These are phyloP conservation scores for Pichia sp. DNA, from an alignment of 1,139 yeast genomes.

Conservation along the genomic window DNA sequence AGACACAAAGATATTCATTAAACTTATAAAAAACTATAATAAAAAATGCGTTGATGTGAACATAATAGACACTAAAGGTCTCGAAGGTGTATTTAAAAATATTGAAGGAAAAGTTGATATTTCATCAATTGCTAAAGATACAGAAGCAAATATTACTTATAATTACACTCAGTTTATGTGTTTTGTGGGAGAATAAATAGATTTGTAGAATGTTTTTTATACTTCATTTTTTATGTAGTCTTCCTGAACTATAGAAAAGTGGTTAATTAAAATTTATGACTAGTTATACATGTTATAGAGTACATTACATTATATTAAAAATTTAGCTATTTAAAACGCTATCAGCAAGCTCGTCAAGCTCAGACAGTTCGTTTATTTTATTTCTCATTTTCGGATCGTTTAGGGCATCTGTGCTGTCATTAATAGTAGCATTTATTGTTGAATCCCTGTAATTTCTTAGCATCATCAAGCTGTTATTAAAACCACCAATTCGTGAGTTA, in stretches of 20 bases:
- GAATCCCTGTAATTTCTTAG: constrained; percentile 1
- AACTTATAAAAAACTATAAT: constrained; percentile 20
- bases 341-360: constrained; percentile 31
- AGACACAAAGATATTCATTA: constrained; percentile 23
- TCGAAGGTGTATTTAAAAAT: constrained; percentile 18
- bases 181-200: constrained; percentile 15
- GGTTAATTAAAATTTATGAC: no score
- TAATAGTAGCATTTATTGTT: neutral
- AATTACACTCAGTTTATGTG: constrained; percentile 26
- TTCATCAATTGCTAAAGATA: constrained; percentile 17
- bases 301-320: constrained; percentile 1
- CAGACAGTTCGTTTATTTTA: constrained; percentile 29
- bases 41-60: constrained; percentile 13
- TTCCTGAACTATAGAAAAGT: no score
- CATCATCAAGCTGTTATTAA: constrained; percentile 9
- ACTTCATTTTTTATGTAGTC: no score
- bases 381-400: neutral
- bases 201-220: no score
- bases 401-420: neutral
- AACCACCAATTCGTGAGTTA: neutral
- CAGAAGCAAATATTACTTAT: constrained; percentile 16
- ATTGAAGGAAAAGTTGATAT: constrained; percentile 18
- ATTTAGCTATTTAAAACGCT: constrained; percentile 19
- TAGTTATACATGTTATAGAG: neutral
- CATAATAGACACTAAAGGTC: constrained; percentile 15